Conservation (phyloP, 768 basidiomycete genomes). For the Lenzites betulinus region DNA sequence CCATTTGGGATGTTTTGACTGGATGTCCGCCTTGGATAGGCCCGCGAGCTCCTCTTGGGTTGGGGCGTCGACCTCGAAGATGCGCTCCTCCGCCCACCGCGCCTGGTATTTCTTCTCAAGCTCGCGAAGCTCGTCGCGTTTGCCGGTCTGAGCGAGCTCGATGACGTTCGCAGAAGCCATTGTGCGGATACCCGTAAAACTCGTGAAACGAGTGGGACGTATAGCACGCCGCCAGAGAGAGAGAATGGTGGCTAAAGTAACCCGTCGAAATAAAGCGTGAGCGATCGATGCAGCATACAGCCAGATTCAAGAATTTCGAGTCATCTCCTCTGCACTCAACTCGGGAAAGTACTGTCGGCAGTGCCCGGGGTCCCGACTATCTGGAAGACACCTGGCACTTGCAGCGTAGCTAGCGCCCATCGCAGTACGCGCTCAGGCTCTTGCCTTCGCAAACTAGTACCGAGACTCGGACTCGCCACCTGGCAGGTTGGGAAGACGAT, state of each 20-base stretch:
- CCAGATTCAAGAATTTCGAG: constrained; percentile 6
- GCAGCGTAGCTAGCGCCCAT: too few species aligned
- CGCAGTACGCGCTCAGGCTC: too few species aligned
- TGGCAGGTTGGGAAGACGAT: too few species aligned
- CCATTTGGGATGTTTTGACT: constrained; percentile 89
- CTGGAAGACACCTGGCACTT: too few species aligned
- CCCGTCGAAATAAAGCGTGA: constrained; percentile 3
- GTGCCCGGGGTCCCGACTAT: too few species aligned
- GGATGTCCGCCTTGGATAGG: constrained; percentile 64
- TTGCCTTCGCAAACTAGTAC: too few species aligned
- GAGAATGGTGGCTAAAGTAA: constrained; percentile 25
- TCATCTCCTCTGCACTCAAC: neutral
- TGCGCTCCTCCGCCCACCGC: constrained; percentile 71
- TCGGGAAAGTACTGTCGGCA: too few species aligned
- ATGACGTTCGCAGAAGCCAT: constrained; percentile 28
- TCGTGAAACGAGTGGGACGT: constrained; percentile 24
- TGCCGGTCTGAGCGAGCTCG: constrained; percentile 70
- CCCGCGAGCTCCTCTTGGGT: constrained; percentile 61
- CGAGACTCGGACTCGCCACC: too few species aligned
- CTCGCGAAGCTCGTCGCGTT: constrained; percentile 83
- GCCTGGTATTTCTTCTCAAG: constrained; percentile 86
- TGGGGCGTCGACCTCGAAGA: constrained; percentile 89
- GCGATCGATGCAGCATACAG: constrained; percentile 9
- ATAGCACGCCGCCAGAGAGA: constrained; percentile 22
- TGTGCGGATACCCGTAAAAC: constrained; percentile 16